These are phyloP conservation scores for Nigrograna mackinnonii DNA, from an alignment of 2,329 filamentous ascomycete genomes.

Conservation along the genomic window DNA sequence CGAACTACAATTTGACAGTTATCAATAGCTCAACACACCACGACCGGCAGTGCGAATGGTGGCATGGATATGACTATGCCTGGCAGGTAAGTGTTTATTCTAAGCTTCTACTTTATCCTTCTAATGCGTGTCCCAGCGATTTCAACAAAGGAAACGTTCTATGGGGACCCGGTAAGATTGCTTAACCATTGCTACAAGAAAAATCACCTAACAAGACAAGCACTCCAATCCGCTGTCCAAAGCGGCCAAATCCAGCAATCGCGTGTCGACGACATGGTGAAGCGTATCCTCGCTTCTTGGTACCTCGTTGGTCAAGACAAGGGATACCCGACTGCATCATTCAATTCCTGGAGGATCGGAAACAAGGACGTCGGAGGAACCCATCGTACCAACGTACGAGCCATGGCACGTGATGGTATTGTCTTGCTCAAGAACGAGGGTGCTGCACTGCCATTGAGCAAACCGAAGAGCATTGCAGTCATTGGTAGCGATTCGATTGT, in stretches of 20 bases:
- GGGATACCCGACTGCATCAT: slow-evolving; percentile 46
- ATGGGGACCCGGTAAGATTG: slow-evolving; percentile 52
- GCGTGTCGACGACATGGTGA: slow-evolving; percentile 47
- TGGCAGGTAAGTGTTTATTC: slow-evolving; percentile 24
- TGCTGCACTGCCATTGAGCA: slow-evolving; percentile 71
- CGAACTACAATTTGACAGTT: too few species aligned
- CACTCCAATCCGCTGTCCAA: slow-evolving; percentile 56
- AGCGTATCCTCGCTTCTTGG: slow-evolving; percentile 52
- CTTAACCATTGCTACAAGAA: not conserved
- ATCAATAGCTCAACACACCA: slow-evolving; percentile 50
- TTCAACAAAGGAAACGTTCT: slow-evolving; percentile 48
- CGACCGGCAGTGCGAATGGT: slow-evolving; percentile 47
- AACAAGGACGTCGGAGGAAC: slow-evolving; percentile 42
- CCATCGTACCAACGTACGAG: slow-evolving; percentile 43
- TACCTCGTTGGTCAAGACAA: slow-evolving; percentile 54
- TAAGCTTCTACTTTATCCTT: slow-evolving; percentile 2
- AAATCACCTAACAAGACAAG: slow-evolving; percentile 17
- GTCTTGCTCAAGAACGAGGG: slow-evolving; percentile 65
- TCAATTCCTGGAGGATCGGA: slow-evolving; percentile 50
- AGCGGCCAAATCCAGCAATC: slow-evolving; percentile 48
- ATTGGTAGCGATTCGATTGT: slow-evolving; percentile 82
- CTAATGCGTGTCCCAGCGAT: slow-evolving; percentile 18
- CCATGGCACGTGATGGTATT: slow-evolving; percentile 52
- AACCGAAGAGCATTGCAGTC: slow-evolving; percentile 62
- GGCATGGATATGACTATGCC: slow-evolving; percentile 65